Percentiles rank a stretch among this genome's conserved stretches.
Conservation (phyloP, 345 rosid species). For the Isatis tinctoria region DNA sequence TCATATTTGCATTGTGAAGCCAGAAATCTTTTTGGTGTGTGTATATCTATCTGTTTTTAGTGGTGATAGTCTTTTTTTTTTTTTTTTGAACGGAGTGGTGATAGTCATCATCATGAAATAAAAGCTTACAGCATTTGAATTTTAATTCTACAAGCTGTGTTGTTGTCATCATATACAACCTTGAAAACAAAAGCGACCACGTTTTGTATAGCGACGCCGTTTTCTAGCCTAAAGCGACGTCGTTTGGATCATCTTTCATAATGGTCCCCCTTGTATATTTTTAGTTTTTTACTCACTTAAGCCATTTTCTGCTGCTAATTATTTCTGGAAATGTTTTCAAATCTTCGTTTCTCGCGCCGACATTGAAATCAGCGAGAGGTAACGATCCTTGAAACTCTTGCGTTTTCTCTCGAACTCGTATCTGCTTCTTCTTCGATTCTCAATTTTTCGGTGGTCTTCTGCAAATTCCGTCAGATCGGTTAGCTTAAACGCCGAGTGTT, state of each 20-base stretch:
- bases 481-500: slow-evolving; percentile 3
- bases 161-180: neutral
- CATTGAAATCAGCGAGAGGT: slow-evolving; percentile 23
- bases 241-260: no score
- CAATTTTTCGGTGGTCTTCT: neutral
- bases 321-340: slow-evolving; percentile 9
- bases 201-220: neutral
- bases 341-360: slow-evolving; percentile 30
- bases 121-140: slow-evolving; percentile 1
- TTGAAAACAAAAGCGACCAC: neutral
- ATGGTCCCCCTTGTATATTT: no score
- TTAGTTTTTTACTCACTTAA: neutral
- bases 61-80: no score
- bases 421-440: slow-evolving; percentile 6
- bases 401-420: neutral
- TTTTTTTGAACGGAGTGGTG: no score
- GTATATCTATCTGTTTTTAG: slow-evolving; percentile 23
- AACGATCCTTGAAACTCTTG: neutral
- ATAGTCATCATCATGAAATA: slow-evolving; percentile 9
- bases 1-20: neutral
- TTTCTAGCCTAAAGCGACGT: neutral
- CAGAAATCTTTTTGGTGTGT: neutral
- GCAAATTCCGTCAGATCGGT: neutral
- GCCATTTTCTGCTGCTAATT: neutral
- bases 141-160: neutral